Evolutionary conservation across 2,329 filamentous ascomycete genomes (phyloP), one percentile per base, ranked within the genome.

Genomic region (Sclerotinia minor): DNA sequence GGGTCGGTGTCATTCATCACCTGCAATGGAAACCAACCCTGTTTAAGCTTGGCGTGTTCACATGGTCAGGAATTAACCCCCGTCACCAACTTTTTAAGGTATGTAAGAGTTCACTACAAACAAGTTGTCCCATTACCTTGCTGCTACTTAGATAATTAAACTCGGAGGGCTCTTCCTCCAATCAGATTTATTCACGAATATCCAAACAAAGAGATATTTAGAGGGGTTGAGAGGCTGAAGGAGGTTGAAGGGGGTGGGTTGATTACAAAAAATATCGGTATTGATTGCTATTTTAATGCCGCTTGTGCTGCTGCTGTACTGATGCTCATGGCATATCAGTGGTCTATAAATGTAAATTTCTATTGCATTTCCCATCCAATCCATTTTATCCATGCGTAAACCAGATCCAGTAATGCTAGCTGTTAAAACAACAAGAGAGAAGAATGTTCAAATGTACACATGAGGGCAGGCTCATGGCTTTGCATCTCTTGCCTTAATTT

Each of bases 401-500:
- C 70, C 60, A 55, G 63, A 69, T 70, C 70, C 69, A 69, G 69
- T 67, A 69, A 70, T 72, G 69, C 67, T 73, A 68, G 64, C 65
- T 67, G 49, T 63, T 54, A 63, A 63, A 52, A 69, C 67, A 71
- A 74, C 69, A 73, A 73, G 74, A 69, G 69, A 69, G 72, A 73
- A 58, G 72, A 73, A 55, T 53, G 41, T 60, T 68, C 64, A 61
- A 61, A 57, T 53, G 66, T 57, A 68, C 67, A 65, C 29, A 60
- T 68, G 59, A 68, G 49, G 38, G 24, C 13, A 44, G 52, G 55
- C 57, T 53, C 70, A 66, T 50, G 69, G 69, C 64, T 72, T 69
- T 38, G 69, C 67, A 13, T 73, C 68, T 52, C 69, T 68, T 19
- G 71, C 47, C 58, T 69, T 76, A 69, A 81, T 80, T 35, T 76